Percentiles rank a stretch among this genome's conserved stretches.
phyloP scores from a whole-genome alignment of 495 filamentous ascomycete genomes.

The Hypoxylon lienhwacheense region DNA sequence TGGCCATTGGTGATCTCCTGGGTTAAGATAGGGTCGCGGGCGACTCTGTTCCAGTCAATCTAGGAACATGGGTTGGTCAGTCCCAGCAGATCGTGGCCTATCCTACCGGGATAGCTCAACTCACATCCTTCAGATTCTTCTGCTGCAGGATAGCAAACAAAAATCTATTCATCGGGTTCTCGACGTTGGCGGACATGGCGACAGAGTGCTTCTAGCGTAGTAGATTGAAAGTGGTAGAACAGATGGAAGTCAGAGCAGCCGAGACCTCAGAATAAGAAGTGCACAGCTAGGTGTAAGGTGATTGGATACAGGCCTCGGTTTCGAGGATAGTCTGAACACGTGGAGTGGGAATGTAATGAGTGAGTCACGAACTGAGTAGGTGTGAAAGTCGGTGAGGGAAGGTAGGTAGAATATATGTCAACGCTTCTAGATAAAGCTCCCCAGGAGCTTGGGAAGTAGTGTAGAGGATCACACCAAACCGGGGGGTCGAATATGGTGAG shows the following conservation, averaged over 20 bases:
- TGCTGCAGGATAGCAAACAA: constrained; percentile 77
- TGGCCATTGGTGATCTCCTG: constrained; percentile 76
- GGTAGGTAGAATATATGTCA: constrained; percentile 40
- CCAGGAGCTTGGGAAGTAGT: constrained; percentile 26
- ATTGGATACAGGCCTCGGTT: constrained; percentile 18
- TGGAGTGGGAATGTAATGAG: constrained; percentile 37
- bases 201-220: constrained; percentile 3
- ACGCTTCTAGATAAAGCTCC: constrained; percentile 32
- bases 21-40: constrained; percentile 51
- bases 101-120: constrained; percentile 30
- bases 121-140: constrained; percentile 70
- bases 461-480: constrained; percentile 36
- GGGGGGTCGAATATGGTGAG: constrained; percentile 31
- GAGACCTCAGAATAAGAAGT: constrained; percentile 35
- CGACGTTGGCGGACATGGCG: constrained; percentile 52
- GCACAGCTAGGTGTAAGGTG: constrained; percentile 31
- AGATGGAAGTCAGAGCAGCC: constrained; percentile 11
- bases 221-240: constrained; percentile 7
- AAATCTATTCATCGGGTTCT: constrained; percentile 60
- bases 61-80: constrained; percentile 35
- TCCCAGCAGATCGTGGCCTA: neutral
- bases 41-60: constrained; percentile 77
- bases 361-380: constrained; percentile 38
- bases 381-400: constrained; percentile 47
- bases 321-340: constrained; percentile 32